Base-by-base conservation (phyloP, 345 rosid genomes). In the Bretschneidera sinensis region DNA sequence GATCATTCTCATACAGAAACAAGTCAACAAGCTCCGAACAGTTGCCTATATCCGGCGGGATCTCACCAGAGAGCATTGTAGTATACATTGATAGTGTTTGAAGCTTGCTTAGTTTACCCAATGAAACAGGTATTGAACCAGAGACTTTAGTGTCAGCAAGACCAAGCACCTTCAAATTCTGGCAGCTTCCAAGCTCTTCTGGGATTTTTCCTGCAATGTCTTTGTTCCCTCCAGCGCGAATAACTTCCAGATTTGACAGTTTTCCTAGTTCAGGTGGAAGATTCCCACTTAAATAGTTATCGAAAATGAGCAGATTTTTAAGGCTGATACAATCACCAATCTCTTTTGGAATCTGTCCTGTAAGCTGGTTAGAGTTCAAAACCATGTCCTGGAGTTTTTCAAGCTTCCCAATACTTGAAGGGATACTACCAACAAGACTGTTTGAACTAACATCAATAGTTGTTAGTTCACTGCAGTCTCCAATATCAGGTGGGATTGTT, bases 221-320 rank as follows among this genome's bases (percentile, higher is more conserved):
- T 61, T 82, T 66, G 80, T 92, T 92, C 65, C 92, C 95, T 20
- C 95, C 96, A 1, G 91, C 86, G 23, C 98, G 81, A 22, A 92
- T 60, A 20, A 64, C 73, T 63, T 79, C 85, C 43, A 92, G 66
- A 23, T 66, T 66, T 14, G 51, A 70, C 61, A 92, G 78, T 33
- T 75, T 82, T 6, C 98, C 96, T 0, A 92, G 72, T 49, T 80
- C 84, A 17, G 35, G 60, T 0, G 92, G 92, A 34, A 92, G 78
- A 28, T 67, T 53, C 39, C 92, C 95, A 17, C 71, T 64, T 71
- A 92, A 74, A 70, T 62, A 72, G 61, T 92, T 92, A 48, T 91
- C 91, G 45, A 76, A 92, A 13, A 85, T 51, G 58, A 78, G 54
- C 23, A 92, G 80, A 65, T 81, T 82, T 63, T 79, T 78, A 48